These are phyloP conservation scores for Lasiosphaeria ovina DNA, from an alignment of 495 filamentous ascomycete species.

Conservation along the genomic window DNA sequence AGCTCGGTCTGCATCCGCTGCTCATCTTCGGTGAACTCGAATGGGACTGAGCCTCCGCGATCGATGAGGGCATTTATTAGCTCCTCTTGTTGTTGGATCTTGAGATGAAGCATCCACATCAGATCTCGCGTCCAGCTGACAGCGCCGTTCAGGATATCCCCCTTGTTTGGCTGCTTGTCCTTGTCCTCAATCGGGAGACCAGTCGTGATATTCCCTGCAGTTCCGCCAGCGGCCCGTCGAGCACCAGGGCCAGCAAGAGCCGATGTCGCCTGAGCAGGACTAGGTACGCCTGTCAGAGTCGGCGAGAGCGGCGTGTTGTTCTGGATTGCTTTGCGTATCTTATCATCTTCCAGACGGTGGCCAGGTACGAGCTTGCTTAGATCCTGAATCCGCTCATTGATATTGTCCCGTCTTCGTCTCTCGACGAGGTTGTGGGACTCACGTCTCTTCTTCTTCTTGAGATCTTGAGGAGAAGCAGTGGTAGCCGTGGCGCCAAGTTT, in stretches of 20 bases:
- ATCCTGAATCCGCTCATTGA: slow-evolving; percentile 97
- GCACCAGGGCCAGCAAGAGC: slow-evolving; percentile 81
- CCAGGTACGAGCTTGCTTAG: slow-evolving; percentile 87
- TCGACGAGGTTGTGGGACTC: slow-evolving; percentile 97
- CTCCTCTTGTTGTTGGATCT: slow-evolving; percentile 84
- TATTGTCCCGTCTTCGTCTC: slow-evolving; percentile 91
- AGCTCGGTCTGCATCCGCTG: slow-evolving; percentile 92
- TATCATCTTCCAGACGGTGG: slow-evolving; percentile 94
- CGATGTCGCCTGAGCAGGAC: slow-evolving; percentile 77
- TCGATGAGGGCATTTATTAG: slow-evolving; percentile 69
- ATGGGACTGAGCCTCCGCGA: slow-evolving; percentile 71
- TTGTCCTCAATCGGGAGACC: slow-evolving; percentile 93
- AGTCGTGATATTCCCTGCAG: slow-evolving; percentile 81
- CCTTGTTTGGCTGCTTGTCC: slow-evolving; percentile 98
- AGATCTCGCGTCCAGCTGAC: slow-evolving; percentile 96
- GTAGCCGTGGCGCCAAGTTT: slow-evolving; percentile 48
- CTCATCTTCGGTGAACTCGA: slow-evolving; percentile 87
- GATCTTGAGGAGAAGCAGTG: slow-evolving; percentile 73
- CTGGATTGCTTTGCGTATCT: slow-evolving; percentile 87
- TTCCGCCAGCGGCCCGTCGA: slow-evolving; percentile 64
- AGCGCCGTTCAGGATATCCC: slow-evolving; percentile 94
- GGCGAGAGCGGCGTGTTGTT: slow-evolving; percentile 87
- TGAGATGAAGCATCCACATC: slow-evolving; percentile 91
- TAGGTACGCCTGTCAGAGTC: slow-evolving; percentile 59
- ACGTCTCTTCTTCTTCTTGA: slow-evolving; percentile 82